phyloP scores from a whole-genome alignment of 2,329 filamentous ascomycete species.

The Neurospora sp. region DNA sequence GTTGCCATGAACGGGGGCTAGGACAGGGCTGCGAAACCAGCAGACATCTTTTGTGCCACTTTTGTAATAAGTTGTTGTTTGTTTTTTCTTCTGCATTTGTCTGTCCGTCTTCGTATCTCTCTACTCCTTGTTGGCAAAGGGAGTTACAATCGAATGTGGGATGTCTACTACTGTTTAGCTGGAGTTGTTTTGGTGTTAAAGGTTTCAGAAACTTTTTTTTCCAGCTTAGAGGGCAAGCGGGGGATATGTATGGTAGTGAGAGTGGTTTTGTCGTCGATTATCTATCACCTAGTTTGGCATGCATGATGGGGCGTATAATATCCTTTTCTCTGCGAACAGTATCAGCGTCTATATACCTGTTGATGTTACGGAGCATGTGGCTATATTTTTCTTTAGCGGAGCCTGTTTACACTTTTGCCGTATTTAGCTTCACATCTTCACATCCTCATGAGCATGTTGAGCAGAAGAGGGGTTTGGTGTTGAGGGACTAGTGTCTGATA shows the following conservation, averaged over 20 bases:
- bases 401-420: not conserved
- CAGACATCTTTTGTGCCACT: not conserved
- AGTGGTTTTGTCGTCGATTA: not conserved
- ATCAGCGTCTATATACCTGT: not conserved
- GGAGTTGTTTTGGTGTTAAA: not conserved
- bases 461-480: not conserved
- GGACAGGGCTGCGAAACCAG: not conserved
- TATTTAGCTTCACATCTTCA: not conserved
- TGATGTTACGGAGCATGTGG: not conserved
- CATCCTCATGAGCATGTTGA: not conserved
- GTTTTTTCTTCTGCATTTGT: not conserved
- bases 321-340: not conserved
- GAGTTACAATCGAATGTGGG: not conserved
- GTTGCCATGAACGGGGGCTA: not conserved
- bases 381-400: not conserved
- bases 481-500: not conserved
- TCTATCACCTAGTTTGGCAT: not conserved
- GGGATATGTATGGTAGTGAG: not conserved
- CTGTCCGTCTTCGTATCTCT: not conserved
- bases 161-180: not conserved
- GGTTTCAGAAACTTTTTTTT: not conserved
- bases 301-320: not conserved
- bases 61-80: not conserved
- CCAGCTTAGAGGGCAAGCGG: not conserved
- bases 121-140: not conserved